Base-by-base conservation (phyloP, 1,284 basidiomycete species). In the Rhodotorula sp. region DNA sequence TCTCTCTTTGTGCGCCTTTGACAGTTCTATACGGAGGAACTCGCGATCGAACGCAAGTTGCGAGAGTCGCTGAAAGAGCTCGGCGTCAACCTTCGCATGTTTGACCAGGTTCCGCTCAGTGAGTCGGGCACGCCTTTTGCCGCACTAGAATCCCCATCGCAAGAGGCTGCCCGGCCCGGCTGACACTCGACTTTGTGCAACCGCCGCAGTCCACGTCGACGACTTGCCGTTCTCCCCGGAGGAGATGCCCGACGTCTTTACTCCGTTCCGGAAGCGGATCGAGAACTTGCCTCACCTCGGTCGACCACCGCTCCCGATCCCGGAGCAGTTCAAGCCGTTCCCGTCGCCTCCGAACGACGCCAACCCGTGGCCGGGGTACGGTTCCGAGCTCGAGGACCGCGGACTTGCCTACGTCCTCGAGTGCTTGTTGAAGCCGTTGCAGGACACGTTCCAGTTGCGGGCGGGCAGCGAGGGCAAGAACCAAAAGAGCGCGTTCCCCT, bases 211-310 rank as follows among this genome's bases (percentile, higher is more conserved):
- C 19, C 82, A 84, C 61, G 78, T 80, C 5, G 74, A 78, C 18
- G 82, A 84, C 54, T 78, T 85, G 23, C 84, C 84, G 0, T 85
- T 85, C 76, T 62, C 80, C 5, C 74, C 81, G 45, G 75, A 68
- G 12, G 71, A 83, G 31, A 83, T 81, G 8, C 84, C 84, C 4
- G 83, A 85, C 72, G 82, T 85, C 50, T 85, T 84, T 66, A 85
- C 84, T 0, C 80, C 80, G 5, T 85, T 85, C 77, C 77, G 84
- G 26, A 84, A 84, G 71, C 78, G 79, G 52, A 82, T 84, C 48
- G 84, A 85, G 70, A 81, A 78, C 5, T 75, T 83, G 14, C 82
- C 81, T 0, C 64, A 81, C 10, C 79, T 84, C 76, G 73, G 74
- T 43, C 73, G 77, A 19, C 61, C 77, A 1, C 68, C 72, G 1